Evolutionary conservation across 441 rosid genomes (phyloP), one percentile per base, ranked within the genome.

Genomic region (Theobroma grandiflorum): DNA sequence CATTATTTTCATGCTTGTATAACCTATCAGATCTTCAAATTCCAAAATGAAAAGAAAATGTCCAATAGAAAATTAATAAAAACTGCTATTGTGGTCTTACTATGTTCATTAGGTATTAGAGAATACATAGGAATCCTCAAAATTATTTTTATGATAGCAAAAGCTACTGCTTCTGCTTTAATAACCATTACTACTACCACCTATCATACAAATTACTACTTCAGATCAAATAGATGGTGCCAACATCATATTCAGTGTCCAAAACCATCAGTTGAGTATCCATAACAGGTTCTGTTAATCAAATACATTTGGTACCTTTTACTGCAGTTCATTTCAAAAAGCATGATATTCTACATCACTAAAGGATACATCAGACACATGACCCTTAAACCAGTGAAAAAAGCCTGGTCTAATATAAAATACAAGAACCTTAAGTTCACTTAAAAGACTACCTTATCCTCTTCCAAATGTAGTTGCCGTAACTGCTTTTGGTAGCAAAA

Each of bases 391-490:
- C 20, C 67, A 58, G 69, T 43, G 66, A 40, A 40, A 55, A 77
- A 68, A 45, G 7, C 33, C 78, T 76, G 10, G 75, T 26, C 52
- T 16, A 69, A 4, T 65, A 79, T 33, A 37, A 66, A 62, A 45
- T 14, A 40, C 22, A 40, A 80, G 31, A 70, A 72, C 0, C 47
- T 73, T 70, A 8, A 37, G 35, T 10, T 64, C 50, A 80, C 63
- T 61, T 40, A 74, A 55, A 57, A 62, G 42, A 69, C 78, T 81
- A 93, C 98, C 97, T 85, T 91, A 6, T 88, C 93, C 64, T 87
- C 96, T 74, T 95, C 96, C 81, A 87, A 0, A 81, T 92, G 99
- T 49, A 96, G 74, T 82, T 95, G 98, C 57, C 94, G 85, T 49
- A 95, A 76, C 73, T 20, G 42, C 78, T 76, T 80, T 57, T 84